Conservation (phyloP, 306 rosid species). For the Trifolium subterraneum region DNA sequence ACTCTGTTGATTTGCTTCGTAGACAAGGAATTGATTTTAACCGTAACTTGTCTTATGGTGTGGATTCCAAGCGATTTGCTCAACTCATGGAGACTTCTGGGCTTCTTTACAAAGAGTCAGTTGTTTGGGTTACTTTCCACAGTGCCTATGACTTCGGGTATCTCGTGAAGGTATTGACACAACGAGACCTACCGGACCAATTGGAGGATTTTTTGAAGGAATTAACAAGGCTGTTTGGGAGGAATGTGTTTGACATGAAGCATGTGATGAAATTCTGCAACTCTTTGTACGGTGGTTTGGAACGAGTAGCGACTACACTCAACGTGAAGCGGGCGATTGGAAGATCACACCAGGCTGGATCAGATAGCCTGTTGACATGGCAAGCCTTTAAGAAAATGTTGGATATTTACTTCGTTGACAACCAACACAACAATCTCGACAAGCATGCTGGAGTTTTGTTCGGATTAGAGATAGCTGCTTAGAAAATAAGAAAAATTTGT, state of each 20-base stretch:
- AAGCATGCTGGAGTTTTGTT: conserved; percentile 74
- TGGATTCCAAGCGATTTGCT: rapidly evolving
- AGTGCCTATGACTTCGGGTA: conserved; percentile 82
- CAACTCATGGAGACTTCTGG: rapidly evolving
- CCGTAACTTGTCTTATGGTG: rapidly evolving
- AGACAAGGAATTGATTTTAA: not conserved
- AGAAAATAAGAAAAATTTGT: not conserved
- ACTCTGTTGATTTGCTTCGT: not conserved
- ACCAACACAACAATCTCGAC: conserved; percentile 51
- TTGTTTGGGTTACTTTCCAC: not conserved
- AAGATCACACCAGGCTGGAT: conserved; percentile 86
- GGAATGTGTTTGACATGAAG: conserved; percentile 67
- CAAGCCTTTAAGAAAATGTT: conserved; percentile 72
- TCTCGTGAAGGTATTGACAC: conserved; percentile 64
- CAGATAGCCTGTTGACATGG: conserved; percentile 81
- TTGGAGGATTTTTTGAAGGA: conserved; percentile 51
- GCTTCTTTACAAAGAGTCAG: not conserved
- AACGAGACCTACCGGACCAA: conserved; percentile 43
- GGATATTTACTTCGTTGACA: conserved; percentile 55
- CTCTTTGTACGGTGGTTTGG: conserved; percentile 68
- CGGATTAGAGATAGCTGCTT: conserved; percentile 52
- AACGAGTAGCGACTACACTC: conserved; percentile 66
- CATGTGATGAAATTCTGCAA: conserved; percentile 75
- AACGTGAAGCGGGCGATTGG: conserved; percentile 76
- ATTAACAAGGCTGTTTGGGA: conserved; percentile 58